phyloP scores from a whole-genome alignment of 768 basidiomycete genomes.

The Termitomyces sp. region DNA sequence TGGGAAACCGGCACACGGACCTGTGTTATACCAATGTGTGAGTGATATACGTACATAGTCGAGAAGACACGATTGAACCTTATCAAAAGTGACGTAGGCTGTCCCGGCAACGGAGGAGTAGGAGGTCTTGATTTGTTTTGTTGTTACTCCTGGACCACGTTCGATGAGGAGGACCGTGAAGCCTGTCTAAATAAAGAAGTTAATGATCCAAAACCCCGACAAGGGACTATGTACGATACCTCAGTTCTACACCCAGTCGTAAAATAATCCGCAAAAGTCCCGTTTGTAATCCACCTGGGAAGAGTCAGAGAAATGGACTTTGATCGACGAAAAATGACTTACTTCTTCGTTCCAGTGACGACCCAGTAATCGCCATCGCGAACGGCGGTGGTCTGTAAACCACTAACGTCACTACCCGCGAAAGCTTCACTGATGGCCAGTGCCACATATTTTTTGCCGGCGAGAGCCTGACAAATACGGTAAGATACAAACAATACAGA shows the following conservation, averaged over 20 bases:
- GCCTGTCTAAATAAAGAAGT: conserved; percentile 42
- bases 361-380: conserved; percentile 85
- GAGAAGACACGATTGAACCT: conserved; percentile 22
- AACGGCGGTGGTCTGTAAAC: conserved; percentile 79
- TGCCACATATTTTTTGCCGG: conserved; percentile 80
- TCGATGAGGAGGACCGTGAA: conserved; percentile 74
- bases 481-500: background rate
- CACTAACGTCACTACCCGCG: conserved; percentile 82
- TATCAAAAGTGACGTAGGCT: conserved; percentile 77
- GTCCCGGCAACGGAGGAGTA: conserved; percentile 93
- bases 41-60: background rate
- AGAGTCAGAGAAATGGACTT: background rate
- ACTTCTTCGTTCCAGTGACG: conserved; percentile 94
- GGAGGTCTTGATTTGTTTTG: conserved; percentile 86
- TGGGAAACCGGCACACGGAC: conserved; percentile 80
- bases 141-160: conserved; percentile 67
- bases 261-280: conserved; percentile 81
- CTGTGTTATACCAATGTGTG: conserved; percentile 8
- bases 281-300: conserved; percentile 83
- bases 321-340: conserved; percentile 9
- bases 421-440: conserved; percentile 94
- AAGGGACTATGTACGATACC: conserved; percentile 22
- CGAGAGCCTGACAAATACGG: conserved; percentile 29
- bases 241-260: conserved; percentile 74
- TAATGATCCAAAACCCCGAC: background rate